Evolutionary conservation across 768 basidiomycete genomes (phyloP), one percentile per base, ranked within the genome.

Genomic region (Strobilomyces dryophilus): DNA sequence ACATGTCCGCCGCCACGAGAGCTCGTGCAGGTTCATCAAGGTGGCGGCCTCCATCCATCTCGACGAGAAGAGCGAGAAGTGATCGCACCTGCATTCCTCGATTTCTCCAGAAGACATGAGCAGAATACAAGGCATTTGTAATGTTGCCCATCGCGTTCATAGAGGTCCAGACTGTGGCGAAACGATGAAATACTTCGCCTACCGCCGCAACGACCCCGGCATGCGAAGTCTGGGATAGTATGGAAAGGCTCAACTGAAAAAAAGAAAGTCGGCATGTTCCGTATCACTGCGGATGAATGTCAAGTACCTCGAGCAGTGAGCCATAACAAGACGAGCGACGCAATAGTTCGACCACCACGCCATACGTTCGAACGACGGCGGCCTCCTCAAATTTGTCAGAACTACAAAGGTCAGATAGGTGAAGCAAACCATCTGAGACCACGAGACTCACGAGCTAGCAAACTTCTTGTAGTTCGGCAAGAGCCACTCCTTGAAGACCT

Each of bases 111-210:
- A 72, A 65, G 47, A 83, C 76, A 61, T 89, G 82, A 3, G 84
- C 79, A 27, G 74, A 67, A 60, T 83, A 81, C 21, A 92, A 76
- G 0, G 85, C 78, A 8, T 72, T 68, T 3, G 83, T 75, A 48
- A 92, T 83, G 0, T 62, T 69, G 18, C 73, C 71, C 55, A 79
- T 78, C 11, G 71, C 77, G 60, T 87, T 77, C 84, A 92, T 88
- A 54, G 85, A 88, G 12, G 80, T 79, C 89, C 89, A 92, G 45
- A 91, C 83, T 20, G 80, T 78, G 11, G 80, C 77, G 60, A 85
- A 85, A 8, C 85, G 81, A 54, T 82, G 79, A n/a, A 92, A 74
- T 5, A 82, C 83, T 56, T 87, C 83, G n/a, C 90, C 76, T 1
- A 88, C 78, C 0, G 80, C 79, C 4, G 75, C 74, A 26, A 90